Base-by-base conservation (phyloP, 805 yeast species). In the Sugiyamaella valdiviana region DNA sequence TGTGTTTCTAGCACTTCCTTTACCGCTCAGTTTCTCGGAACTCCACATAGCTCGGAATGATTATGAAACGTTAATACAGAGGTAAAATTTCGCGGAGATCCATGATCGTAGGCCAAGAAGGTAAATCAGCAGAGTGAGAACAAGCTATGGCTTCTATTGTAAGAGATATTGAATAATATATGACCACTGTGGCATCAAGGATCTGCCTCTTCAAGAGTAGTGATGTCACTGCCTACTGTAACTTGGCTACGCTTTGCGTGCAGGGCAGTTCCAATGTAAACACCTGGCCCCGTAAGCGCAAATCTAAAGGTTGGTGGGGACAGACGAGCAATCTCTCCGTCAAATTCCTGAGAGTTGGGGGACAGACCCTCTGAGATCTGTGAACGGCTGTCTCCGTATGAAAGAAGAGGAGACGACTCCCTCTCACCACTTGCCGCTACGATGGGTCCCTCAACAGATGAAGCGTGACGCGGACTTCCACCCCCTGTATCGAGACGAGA, bases 201-300 rank as follows among this genome's bases (percentile, higher is more conserved):
- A n/a, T n/a, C n/a, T n/a, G n/a, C n/a, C n/a, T n/a, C n/a, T 12
- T 26, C n/a, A 26, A n/a, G n/a, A 26, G 9, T 6, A 9, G 9
- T 9, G 26, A 6, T 9, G 6, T 23, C 26, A 9, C 9, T 6
- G 9, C n/a, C 32, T 26, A 10, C 32, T 26, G 7, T 26, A 26
- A n/a, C 9, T n/a, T 26, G 32, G 7, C 32, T 26, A 6, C n/a
- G 14, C 7, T 44, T 44, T 7, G 47, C 7, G n/a, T 44, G 47
- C 17, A 43, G 37, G 14, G 14, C 29, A 10, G 38, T 17, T n/a
- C 47, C 47, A 24, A 44, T 44, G 16, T 36, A 44, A 5, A 36
- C 43, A 22, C 47, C 47, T 2, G 42, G 47, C 4, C 42, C 41
- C 12, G 47, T 44, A 9, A 36, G 20, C 2, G 47, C 42, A n/a